Percentiles rank a stretch among this genome's conserved stretches.
phyloP scores from a whole-genome alignment of 768 basidiomycete genomes.

The Serendipita sp. region DNA sequence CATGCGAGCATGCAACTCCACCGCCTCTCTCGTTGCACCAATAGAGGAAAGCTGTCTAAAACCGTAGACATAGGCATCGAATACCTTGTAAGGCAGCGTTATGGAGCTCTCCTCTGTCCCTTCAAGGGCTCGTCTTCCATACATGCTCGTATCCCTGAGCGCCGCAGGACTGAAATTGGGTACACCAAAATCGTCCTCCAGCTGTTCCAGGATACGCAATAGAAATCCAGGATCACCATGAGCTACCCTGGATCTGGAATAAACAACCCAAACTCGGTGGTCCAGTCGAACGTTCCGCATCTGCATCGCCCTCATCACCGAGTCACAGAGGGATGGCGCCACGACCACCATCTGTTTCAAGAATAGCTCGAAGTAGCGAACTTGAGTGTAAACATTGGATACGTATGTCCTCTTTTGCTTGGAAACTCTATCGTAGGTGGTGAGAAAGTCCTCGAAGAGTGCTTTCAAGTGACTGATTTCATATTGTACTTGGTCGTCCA shows the following conservation, averaged over 20 bases:
- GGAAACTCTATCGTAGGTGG: not conserved
- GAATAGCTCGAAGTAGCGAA: not conserved
- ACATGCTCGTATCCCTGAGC: not conserved
- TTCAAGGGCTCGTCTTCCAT: not conserved
- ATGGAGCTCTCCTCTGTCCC: not conserved
- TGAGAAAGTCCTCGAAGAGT: not conserved
- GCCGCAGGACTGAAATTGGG: not conserved
- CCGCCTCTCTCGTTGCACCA: not conserved
- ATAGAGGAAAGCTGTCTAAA: not conserved
- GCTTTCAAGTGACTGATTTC: not conserved
- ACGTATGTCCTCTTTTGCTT: not conserved
- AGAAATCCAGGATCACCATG: not conserved
- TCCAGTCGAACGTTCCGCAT: not conserved
- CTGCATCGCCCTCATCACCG: not conserved
- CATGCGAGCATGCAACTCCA: not conserved
- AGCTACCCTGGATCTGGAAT: not conserved
- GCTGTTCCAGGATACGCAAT: not conserved
- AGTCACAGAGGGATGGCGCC: not conserved
- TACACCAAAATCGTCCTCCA: not conserved
- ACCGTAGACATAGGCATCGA: not conserved
- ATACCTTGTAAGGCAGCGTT: not conserved
- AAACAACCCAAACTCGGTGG: not conserved
- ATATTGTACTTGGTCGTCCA: not conserved
- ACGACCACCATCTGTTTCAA: not conserved
- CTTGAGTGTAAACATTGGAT: not conserved